Conservation (phyloP, 257 asterid species). For the Fraxinus quadrangulata region DNA sequence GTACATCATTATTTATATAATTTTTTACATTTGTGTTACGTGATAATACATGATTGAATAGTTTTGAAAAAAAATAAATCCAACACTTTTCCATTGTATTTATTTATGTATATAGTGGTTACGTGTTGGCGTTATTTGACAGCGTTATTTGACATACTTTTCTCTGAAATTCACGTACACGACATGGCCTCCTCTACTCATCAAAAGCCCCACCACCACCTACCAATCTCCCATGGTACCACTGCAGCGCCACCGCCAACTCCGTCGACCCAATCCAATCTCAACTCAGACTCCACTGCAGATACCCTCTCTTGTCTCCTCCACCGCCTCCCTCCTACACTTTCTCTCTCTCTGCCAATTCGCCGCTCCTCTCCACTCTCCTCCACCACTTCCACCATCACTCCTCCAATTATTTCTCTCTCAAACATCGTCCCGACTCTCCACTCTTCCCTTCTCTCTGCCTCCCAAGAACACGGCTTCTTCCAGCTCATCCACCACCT, state of each 20-base stretch:
- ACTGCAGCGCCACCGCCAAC: conserved; percentile 80
- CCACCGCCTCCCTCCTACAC: conserved; percentile 68
- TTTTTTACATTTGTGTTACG: too few relatives aligned
- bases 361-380: conserved; percentile 31
- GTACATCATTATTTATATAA: too few relatives aligned
- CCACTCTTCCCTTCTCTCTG: conserved; percentile 42
- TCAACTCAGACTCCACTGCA: conserved; percentile 31
- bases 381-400: conserved; percentile 20
- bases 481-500: conserved; percentile 68
- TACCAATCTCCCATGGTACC: conserved; percentile 35
- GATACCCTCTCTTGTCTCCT: conserved; percentile 58
- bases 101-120: too few relatives aligned
- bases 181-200: conserved; percentile 54
- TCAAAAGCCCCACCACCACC: conserved; percentile 41
- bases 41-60: too few relatives aligned
- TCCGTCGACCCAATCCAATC: conserved; percentile 48
- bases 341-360: conserved; percentile 47
- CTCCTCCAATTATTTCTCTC: conserved; percentile 46
- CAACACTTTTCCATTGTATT: too few relatives aligned
- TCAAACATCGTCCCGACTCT: conserved; percentile 38
- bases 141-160: too few relatives aligned
- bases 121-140: too few relatives aligned
- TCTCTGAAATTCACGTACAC: not conserved
- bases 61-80: too few relatives aligned
- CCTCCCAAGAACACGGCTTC: conserved; percentile 55